These are phyloP conservation scores for Tuctoria greenei DNA, from an alignment of 176 grass and related monocot genomes.

Conservation along the genomic window DNA sequence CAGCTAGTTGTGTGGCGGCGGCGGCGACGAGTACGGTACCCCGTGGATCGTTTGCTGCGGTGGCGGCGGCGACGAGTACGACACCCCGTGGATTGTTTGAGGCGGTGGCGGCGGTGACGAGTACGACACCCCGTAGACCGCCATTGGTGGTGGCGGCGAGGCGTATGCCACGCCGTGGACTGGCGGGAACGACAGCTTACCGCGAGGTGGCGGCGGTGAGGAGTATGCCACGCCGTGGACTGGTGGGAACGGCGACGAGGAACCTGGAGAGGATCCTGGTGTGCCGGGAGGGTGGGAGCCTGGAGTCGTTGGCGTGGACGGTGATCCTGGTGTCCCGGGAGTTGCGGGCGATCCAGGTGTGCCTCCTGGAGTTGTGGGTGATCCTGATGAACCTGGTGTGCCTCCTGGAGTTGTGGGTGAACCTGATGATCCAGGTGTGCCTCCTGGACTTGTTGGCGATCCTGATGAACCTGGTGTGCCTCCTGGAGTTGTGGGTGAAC, in stretches of 20 bases:
- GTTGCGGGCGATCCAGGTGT: background rate
- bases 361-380: background rate
- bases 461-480: background rate
- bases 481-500: background rate
- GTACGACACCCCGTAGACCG: slow-evolving; percentile 54
- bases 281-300: background rate
- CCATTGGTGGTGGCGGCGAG: slow-evolving; percentile 38
- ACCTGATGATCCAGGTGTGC: background rate
- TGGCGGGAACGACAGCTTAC: slow-evolving; percentile 26
- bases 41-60: background rate
- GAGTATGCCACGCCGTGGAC: slow-evolving; percentile 66
- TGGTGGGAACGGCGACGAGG: slow-evolving; percentile 36
- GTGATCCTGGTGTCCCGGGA: background rate
- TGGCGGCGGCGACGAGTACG: background rate
- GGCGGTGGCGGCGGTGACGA: slow-evolving; percentile 34
- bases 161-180: slow-evolving; percentile 43
- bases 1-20: slow-evolving; percentile 24
- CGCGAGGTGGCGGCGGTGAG: slow-evolving; percentile 34
- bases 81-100: no score
- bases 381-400: background rate
- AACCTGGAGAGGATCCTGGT: slow-evolving; percentile 21
- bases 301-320: background rate
- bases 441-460: background rate
- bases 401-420: background rate
- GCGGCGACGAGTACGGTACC: background rate